Conservation (phyloP, 2,329 filamentous ascomycete species). For the Neophaeococcomyces aloes region DNA sequence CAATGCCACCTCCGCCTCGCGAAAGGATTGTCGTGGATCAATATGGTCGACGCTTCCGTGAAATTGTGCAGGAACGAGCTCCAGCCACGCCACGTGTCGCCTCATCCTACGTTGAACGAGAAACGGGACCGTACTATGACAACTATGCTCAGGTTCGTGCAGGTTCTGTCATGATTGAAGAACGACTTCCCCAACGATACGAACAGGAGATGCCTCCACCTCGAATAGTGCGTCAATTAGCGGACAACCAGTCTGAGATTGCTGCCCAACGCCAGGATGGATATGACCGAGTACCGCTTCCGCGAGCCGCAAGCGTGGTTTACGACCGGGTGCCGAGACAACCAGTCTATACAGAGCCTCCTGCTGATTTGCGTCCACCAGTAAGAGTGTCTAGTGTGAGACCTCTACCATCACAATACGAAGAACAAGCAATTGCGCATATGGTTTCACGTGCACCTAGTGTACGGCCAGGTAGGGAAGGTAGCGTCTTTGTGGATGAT, state of each 20-base stretch:
- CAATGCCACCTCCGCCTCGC: conserved; percentile 40
- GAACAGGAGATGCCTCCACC: conserved; percentile 37
- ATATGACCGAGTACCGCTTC: conserved; percentile 23
- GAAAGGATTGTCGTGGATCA: conserved; percentile 70
- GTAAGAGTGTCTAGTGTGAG: conserved; percentile 49
- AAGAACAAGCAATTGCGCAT: conserved; percentile 28
- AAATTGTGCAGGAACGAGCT: conserved; percentile 37
- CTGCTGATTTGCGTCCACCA: conserved; percentile 49
- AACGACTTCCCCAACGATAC: conserved; percentile 30
- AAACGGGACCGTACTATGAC: conserved; percentile 12
- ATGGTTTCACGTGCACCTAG: conserved; percentile 33
- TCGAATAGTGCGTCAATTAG: conserved; percentile 29
- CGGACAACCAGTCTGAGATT: conserved; percentile 27
- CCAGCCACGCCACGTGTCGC: conserved; percentile 23
- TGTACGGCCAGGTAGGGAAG: conserved; percentile 31
- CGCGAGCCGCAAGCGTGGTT: conserved; percentile 32
- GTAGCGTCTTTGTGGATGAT: conserved; percentile 29
- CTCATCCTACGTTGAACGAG: conserved; percentile 15
- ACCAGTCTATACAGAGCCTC: conserved; percentile 51
- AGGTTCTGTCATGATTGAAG: conserved; percentile 32
- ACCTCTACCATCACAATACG: conserved; percentile 36
- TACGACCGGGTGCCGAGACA: conserved; percentile 31
- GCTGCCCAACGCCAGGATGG: conserved; percentile 9
- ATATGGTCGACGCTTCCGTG: conserved; percentile 69
- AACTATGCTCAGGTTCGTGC: conserved; percentile 24